A percentile compares a stretch with the other conserved stretches of the same genome.
phyloP scores from a whole-genome alignment of 305 asterid species.

The Fraxinus angustifolia region DNA sequence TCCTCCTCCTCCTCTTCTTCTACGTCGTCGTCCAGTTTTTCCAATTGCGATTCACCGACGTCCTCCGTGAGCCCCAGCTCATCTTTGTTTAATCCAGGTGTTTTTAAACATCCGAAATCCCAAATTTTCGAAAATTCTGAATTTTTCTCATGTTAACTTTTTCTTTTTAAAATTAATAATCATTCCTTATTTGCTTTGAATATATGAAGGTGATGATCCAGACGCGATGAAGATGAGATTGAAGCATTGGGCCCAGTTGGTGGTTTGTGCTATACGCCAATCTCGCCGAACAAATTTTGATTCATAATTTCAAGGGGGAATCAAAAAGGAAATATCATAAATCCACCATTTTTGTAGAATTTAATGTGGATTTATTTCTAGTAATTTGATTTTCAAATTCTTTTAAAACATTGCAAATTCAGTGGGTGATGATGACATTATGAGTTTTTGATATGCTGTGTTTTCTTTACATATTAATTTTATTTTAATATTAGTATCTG shows the following conservation, averaged over 20 bases:
- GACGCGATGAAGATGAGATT: constrained; percentile 49
- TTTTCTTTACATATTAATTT: too few species aligned
- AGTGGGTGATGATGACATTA: not conserved
- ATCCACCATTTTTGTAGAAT: not conserved
- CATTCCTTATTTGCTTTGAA: not conserved
- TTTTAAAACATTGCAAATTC: not conserved
- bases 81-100: constrained; percentile 45
- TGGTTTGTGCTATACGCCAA: constrained; percentile 63
- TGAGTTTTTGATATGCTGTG: not conserved
- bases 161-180: not conserved
- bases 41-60: constrained; percentile 33
- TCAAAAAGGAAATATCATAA: not conserved
- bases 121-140: not conserved
- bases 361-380: not conserved
- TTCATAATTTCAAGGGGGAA: not conserved
- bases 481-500: not conserved
- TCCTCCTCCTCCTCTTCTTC: constrained; percentile 34
- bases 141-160: not conserved
- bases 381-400: not conserved
- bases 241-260: constrained; percentile 79
- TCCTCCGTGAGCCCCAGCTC: constrained; percentile 15
- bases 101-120: not conserved
- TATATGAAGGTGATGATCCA: constrained; percentile 50
- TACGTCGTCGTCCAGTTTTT: not conserved
- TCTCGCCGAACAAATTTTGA: constrained; percentile 27